phyloP scores from a whole-genome alignment of 139 green algal genomes.

The Chara braunii region DNA sequence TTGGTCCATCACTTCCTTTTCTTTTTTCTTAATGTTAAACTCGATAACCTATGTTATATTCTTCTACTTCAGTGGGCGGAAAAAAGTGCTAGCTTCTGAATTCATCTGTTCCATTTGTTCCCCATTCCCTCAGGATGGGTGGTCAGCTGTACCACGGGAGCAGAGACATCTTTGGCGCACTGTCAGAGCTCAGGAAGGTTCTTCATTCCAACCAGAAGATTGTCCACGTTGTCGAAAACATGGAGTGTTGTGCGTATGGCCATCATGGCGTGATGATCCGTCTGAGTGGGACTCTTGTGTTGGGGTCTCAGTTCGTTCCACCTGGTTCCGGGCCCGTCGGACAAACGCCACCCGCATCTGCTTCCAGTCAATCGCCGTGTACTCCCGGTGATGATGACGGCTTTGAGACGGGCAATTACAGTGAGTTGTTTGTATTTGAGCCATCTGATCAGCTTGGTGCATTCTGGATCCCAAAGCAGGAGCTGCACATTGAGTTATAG shows the following conservation, averaged over 20 bases:
- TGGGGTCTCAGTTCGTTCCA: constrained; percentile 27
- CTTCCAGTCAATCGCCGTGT: background rate
- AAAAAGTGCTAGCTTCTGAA: no score
- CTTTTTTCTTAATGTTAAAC: no score
- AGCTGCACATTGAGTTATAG: no score
- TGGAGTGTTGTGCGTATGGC: constrained; percentile 33
- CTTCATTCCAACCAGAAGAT: no score
- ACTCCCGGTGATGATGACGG: background rate
- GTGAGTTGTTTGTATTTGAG: constrained; percentile 38
- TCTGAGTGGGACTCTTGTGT: constrained; percentile 9
- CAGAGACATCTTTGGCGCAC: no score
- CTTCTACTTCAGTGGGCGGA: no score
- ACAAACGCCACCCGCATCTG: background rate
- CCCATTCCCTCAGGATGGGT: no score
- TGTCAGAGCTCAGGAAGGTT: no score
- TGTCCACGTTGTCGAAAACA: constrained; percentile 26
- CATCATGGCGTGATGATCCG: constrained; percentile 27
- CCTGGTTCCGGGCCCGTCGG: constrained; percentile 1
- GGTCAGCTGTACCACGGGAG: no score
- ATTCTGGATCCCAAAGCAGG: constrained; percentile 33
- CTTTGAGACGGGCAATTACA: constrained; percentile 27
- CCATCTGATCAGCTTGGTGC: constrained; percentile 13
- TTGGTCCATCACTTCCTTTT: no score
- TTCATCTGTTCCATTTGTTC: no score
- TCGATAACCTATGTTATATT: no score